A percentile compares a stretch with the other conserved stretches of the same genome.
Conservation (phyloP, 1,284 basidiomycete genomes). For the Apiotrichum mycotoxinovorans region DNA sequence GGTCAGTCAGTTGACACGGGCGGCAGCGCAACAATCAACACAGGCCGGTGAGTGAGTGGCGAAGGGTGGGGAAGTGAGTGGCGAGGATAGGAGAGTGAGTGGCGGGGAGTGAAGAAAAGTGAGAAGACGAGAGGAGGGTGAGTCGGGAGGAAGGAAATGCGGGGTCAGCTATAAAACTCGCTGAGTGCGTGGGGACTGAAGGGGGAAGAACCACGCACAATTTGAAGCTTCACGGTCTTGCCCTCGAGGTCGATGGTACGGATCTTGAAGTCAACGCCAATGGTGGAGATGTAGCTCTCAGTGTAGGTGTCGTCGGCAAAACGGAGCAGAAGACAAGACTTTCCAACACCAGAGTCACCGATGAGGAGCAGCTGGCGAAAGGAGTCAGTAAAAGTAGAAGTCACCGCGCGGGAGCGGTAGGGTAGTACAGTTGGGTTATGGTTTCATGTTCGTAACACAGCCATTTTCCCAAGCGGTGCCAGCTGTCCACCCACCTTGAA, state of each 20-base stretch:
- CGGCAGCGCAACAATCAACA: neutral
- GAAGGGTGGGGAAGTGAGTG: neutral
- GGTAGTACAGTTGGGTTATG: neutral
- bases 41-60: slow-evolving; percentile 2
- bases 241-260: slow-evolving; percentile 98
- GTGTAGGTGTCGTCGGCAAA: slow-evolving; percentile 99
- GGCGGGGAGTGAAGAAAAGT: slow-evolving; percentile 1
- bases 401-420: too few relatives aligned
- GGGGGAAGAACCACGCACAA: slow-evolving; percentile 61
- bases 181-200: slow-evolving; percentile 29
- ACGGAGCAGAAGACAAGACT: slow-evolving; percentile 96
- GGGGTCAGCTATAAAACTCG: slow-evolving; percentile 26
- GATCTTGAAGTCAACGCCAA: slow-evolving; percentile 99
- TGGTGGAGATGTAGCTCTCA: slow-evolving; percentile 97
- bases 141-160: slow-evolving; percentile 14
- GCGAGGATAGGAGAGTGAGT: neutral
- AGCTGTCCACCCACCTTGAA: slow-evolving; percentile 74
- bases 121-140: slow-evolving; percentile 10
- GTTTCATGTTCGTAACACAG: neutral
- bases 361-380: slow-evolving; percentile 65
- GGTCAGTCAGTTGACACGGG: slow-evolving; percentile 15
- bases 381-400: too few relatives aligned
- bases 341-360: slow-evolving; percentile 86
- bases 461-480: neutral
- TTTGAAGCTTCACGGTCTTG: slow-evolving; percentile 99